Percentiles rank a stretch among this genome's conserved stretches.
These are phyloP conservation scores for Senna siamea DNA, from an alignment of 306 rosid species.

Conservation along the genomic window DNA sequence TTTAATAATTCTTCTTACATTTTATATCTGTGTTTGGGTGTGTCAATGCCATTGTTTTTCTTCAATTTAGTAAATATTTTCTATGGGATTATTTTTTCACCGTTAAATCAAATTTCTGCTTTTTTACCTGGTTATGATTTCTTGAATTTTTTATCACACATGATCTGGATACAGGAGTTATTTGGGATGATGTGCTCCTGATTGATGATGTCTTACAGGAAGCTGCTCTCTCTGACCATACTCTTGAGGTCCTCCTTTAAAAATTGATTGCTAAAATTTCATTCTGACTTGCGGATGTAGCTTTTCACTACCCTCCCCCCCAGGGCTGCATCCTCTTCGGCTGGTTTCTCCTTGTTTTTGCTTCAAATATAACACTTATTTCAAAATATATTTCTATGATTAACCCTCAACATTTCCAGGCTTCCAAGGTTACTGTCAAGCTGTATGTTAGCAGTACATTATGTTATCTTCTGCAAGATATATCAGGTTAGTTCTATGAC, in stretches of 20 bases:
- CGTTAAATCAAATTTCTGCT: background rate
- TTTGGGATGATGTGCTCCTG: constrained; percentile 70
- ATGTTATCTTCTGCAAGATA: constrained; percentile 59
- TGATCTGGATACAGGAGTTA: constrained; percentile 51
- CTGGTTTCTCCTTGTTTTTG: constrained; percentile 3
- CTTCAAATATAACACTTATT: background rate
- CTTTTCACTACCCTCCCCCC: constrained; percentile 3
- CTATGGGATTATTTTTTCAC: no score
- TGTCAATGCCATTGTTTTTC: background rate
- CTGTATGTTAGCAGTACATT: constrained; percentile 51
- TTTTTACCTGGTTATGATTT: constrained; percentile 18
- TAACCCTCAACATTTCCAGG: constrained; percentile 46
- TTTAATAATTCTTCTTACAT: background rate
- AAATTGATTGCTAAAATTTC: constrained; percentile 25
- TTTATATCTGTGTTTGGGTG: background rate
- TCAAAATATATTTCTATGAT: constrained; percentile 18
- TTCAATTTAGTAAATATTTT: background rate
- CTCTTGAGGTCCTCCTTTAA: constrained; percentile 60
- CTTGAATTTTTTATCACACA: constrained; percentile 29
- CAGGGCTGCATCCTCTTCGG: no score
- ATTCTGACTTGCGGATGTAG: constrained; percentile 7
- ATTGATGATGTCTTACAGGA: constrained; percentile 67
- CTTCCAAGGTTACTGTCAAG: constrained; percentile 61
- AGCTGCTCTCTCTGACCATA: constrained; percentile 52
- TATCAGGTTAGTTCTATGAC: constrained; percentile 60